Base-by-base conservation (phyloP, 352 stramenopile genomes). In the Aphanomyces euteiches region DNA sequence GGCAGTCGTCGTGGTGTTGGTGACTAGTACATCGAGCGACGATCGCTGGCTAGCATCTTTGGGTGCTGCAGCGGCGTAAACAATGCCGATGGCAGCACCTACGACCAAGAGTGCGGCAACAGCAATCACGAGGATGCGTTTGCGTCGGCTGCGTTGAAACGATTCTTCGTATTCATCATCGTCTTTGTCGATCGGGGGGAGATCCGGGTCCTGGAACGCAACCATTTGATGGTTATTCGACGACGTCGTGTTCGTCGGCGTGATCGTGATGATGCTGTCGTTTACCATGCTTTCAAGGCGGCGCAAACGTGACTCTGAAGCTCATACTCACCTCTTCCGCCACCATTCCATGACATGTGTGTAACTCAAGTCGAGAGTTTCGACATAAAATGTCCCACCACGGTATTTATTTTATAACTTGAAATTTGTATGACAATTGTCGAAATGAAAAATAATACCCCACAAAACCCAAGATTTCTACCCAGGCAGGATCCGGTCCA, bases 91-190 rank as follows among this genome's bases (percentile, higher is more conserved):
- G 50, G 64, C 64, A n/a, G 50, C 64, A 28, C 64, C 64, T 10
- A 70, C 64, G 54, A 70, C 64, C 6, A 70, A 19, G 8, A 70
- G 19, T 4, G 43, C 43, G 17, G 64, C 64, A 28, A 43, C 64
- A 4, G 34, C 17, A n/a, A 70, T 70, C 12, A 17, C 28, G 10
- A 70, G 28, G 54, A 70, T 61, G 54, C 64, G 64, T 38, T 61
- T 70, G 54, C 64, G 64, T 19, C 64, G 64, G 17, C 40, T 59
- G 64, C 64, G 64, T 38, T 70, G 64, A 48, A 70, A 70, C 39
- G 7, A 47, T 36, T 60, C 64, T 61, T 70, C 64, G 5, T 70
- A 70, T 34, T 70, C 64, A 39, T 70, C 64, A 12, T 37, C n/a
- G 47, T 70, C 64, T 41, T 70, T 70, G 48, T 40, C 12, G 39